Evolutionary conservation across 2,329 filamentous ascomycete genomes (phyloP).

Genomic region (Cordyceps farinosa): DNA sequence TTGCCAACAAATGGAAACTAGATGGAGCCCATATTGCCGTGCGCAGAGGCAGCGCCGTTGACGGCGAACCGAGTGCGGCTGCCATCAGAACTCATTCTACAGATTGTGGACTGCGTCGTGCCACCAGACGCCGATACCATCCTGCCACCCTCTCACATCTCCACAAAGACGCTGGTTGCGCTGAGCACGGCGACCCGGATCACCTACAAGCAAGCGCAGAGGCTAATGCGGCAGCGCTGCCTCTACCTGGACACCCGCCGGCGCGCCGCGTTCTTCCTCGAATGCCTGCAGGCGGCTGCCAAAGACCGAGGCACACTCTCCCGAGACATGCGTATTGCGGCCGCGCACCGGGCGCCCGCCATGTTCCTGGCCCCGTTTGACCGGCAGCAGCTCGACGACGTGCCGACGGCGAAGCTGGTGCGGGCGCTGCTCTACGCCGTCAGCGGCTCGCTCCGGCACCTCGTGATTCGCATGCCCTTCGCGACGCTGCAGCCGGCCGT

Average conservation of each 20-base stretch:
- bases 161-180: conserved; percentile 34
- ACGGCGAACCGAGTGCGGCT: conserved; percentile 5
- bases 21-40: background rate
- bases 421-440: conserved; percentile 41
- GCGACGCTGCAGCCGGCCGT: conserved; percentile 40
- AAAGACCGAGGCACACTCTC: conserved; percentile 19
- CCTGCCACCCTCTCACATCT: conserved; percentile 30
- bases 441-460: conserved; percentile 37
- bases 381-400: conserved; percentile 34
- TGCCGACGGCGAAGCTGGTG: conserved; percentile 38
- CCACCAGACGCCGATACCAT: conserved; percentile 16
- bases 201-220: conserved; percentile 32
- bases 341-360: conserved; percentile 34
- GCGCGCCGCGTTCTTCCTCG: background rate
- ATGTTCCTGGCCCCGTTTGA: conserved; percentile 41
- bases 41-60: background rate
- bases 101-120: conserved; percentile 19
- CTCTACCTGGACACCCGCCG: conserved; percentile 26
- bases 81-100: conserved; percentile 19
- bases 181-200: conserved; percentile 35
- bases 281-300: background rate
- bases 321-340: background rate
- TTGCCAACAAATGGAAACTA: background rate
- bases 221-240: conserved; percentile 34
- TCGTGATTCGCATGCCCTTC: conserved; percentile 48